A percentile compares a stretch with the other conserved stretches of the same genome.
Conservation (phyloP, 2,329 filamentous ascomycete species). For the Arthrobotrys conoides region DNA sequence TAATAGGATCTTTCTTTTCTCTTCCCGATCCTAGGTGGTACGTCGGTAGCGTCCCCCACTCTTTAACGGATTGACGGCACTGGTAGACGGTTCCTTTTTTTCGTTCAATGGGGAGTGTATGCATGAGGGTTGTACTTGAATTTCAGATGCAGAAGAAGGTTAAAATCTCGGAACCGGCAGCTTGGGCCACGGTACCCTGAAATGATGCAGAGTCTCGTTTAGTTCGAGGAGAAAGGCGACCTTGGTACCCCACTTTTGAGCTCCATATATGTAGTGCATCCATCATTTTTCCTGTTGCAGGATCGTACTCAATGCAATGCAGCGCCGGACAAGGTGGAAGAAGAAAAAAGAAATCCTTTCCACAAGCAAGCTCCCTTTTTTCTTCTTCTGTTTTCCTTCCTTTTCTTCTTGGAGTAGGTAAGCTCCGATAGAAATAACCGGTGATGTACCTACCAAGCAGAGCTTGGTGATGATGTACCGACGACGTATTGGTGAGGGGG, state of each 20-base stretch:
- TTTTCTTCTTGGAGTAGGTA: conserved; percentile 9
- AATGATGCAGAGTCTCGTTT: conserved; percentile 53
- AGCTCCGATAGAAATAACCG: conserved; percentile 53
- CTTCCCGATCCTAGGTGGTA: not conserved
- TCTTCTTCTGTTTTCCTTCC: conserved; percentile 25
- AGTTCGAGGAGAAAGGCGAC: conserved; percentile 32
- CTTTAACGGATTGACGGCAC: conserved; percentile 10
- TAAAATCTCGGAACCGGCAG: conserved; percentile 60
- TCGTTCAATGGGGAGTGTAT: conserved; percentile 4
- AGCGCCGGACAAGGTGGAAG: conserved; percentile 37
- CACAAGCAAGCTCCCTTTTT: not conserved
- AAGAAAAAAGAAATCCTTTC: conserved; percentile 25
- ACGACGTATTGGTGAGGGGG: conserved; percentile 12
- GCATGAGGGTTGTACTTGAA: conserved; percentile 36
- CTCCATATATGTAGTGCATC: conserved; percentile 34
- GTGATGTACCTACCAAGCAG: conserved; percentile 42
- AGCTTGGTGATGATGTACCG: conserved; percentile 49
- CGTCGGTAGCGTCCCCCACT: conserved; percentile 22
- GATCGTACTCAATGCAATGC: conserved; percentile 49
- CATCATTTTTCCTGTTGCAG: conserved; percentile 48
- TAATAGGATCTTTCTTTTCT: conserved; percentile 24
- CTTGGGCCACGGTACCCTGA: conserved; percentile 58
- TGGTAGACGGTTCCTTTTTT: conserved; percentile 17
- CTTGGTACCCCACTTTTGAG: conserved; percentile 51
- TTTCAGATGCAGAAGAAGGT: conserved; percentile 58